Evolutionary conservation across 352 stramenopile genomes (phyloP), one percentile per base, ranked within the genome.

Genomic region (Phytophthora litchii): DNA sequence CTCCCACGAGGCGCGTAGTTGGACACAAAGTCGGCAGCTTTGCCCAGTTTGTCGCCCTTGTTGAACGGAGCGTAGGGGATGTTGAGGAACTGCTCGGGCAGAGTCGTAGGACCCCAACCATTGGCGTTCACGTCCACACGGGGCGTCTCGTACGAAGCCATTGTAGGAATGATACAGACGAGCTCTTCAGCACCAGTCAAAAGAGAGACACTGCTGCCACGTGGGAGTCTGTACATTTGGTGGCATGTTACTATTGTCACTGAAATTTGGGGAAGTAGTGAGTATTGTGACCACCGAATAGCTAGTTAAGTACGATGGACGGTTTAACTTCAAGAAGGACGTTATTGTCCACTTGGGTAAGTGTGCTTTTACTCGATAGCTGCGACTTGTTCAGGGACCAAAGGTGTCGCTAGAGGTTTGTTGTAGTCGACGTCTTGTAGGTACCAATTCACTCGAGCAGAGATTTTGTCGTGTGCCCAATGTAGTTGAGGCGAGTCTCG

Each of bases 51-150:
- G 81, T 99, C 95, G 32, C 85, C 92, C 64, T 98, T 97, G 59
- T 96, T 97, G 72, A 99, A 99, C 3, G 94, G 94, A 35, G 92
- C 89, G 67, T 98, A 99, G 7, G 96, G 96, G 23, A 99, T 76
- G 60, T 95, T 86, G 19, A 91, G 71, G 80, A 98, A 98, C 72
- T 95, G 85, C 72, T 94, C 75, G 16, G 89, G 89, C 17, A 97
- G 83, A 20, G 67, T 61, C 41, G 86, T 96, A 8, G 89, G 89
- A 42, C 89, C 89, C 89, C 89, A 97, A 35, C 88, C 87, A 27
- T 65, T 75, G 35, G 68, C 60, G 67, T 96, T 97, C 67, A 93
- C 77, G 68, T 93, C 84, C 46, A 97, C 87, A 19, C 69, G 61
- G 19, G 87, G 89, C 16, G 76, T 78, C 51, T 88, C 64, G 74